A percentile compares a stretch with the other conserved stretches of the same genome.
Evolutionary conservation across 148 eudicot genomes (phyloP).

Genomic region (Rhododendron griersonianum): DNA sequence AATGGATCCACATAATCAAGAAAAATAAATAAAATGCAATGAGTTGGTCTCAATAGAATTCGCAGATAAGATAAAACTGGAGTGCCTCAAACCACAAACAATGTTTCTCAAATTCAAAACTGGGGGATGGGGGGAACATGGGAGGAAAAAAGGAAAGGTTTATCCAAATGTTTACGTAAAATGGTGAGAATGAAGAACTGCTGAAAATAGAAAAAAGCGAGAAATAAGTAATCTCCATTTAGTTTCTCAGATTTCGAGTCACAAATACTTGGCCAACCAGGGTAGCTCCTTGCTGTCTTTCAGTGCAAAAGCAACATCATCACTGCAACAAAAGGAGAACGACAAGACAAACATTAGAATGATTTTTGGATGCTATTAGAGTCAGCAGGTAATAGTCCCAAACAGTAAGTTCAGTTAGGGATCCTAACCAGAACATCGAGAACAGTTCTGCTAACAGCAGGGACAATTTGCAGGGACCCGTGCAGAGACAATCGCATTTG

Average conservation of each 20-base stretch:
- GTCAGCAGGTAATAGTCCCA: background rate
- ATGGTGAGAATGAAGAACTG: background rate
- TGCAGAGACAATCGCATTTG: no score
- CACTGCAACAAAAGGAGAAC: slow-evolving; percentile 45
- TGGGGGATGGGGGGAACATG: background rate
- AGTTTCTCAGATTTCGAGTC: background rate
- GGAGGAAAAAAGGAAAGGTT: background rate
- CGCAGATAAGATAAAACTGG: background rate
- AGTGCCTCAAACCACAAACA: slow-evolving; percentile 2
- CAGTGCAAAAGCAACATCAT: slow-evolving; percentile 90
- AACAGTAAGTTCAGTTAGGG: background rate
- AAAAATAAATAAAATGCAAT: background rate
- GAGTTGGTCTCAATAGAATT: background rate
- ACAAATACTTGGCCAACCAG: slow-evolving; percentile 84
- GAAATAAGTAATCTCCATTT: background rate
- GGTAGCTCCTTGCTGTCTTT: slow-evolving; percentile 86
- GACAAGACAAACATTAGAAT: background rate
- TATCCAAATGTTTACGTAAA: background rate
- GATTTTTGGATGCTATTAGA: background rate
- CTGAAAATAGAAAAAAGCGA: background rate
- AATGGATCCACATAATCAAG: background rate
- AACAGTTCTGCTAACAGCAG: no score
- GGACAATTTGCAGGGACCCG: no score
- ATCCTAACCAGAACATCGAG: background rate
- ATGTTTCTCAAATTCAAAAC: background rate